Conservation (phyloP, 345 rosid genomes). For the Abelmoschus esculentus region DNA sequence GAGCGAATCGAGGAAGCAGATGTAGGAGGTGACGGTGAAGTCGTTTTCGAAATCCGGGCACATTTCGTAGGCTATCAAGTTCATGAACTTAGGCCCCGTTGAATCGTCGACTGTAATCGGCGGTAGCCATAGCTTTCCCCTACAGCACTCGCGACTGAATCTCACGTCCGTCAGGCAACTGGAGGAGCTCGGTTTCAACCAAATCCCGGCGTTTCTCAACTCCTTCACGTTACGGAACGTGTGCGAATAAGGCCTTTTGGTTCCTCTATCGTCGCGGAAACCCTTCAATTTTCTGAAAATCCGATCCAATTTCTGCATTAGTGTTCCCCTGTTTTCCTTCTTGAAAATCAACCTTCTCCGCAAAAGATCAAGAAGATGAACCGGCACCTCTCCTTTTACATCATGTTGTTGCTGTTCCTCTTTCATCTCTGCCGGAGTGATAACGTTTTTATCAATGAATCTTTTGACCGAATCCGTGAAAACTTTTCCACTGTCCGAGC, state of each 20-base stretch:
- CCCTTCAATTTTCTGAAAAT: neutral
- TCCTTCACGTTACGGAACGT: slow-evolving; percentile 8
- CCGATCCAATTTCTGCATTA: too few relatives aligned
- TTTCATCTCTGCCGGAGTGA: too few relatives aligned
- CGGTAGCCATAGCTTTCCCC: slow-evolving; percentile 14
- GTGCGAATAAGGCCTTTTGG: neutral
- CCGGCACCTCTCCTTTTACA: neutral
- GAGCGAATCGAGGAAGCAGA: slow-evolving; percentile 9
- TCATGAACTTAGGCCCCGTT: slow-evolving; percentile 13
- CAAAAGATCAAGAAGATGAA: slow-evolving; percentile 21
- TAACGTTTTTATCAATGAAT: neutral
- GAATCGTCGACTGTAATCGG: slow-evolving; percentile 11
- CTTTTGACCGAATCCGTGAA: neutral
- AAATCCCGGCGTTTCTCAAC: slow-evolving; percentile 11
- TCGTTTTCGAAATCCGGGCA: slow-evolving; percentile 1
- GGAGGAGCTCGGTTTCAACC: neutral
- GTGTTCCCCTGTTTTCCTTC: neutral
- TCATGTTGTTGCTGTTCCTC: neutral
- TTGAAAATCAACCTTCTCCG: neutral
- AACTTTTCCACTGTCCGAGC: too few relatives aligned
- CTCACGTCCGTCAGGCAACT: slow-evolving; percentile 4
- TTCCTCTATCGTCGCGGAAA: neutral
- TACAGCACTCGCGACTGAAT: neutral
- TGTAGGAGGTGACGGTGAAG: neutral
- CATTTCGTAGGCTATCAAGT: slow-evolving; percentile 23